Percentiles rank a stretch among this genome's conserved stretches.
Evolutionary conservation across 805 yeast genomes (phyloP).

Genomic region (Komagataella pseudopastoris): DNA sequence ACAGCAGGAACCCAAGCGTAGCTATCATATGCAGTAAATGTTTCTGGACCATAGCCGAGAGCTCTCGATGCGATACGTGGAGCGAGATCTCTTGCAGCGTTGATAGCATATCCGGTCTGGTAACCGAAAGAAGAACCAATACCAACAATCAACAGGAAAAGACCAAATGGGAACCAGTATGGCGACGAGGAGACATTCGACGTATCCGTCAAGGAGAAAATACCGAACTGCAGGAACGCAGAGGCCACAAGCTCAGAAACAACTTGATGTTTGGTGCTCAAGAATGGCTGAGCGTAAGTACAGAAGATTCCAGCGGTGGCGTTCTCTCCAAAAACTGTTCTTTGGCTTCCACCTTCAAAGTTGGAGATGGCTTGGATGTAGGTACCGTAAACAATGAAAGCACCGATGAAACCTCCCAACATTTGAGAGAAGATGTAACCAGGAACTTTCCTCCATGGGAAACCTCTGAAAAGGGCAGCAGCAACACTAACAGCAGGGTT

Average conservation of each 20-base stretch:
- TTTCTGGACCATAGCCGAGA: slow-evolving; percentile 29
- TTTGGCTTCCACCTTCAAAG: slow-evolving; percentile 19
- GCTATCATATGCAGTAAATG: slow-evolving; percentile 24
- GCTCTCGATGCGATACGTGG: slow-evolving; percentile 36
- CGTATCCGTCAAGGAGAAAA: slow-evolving; percentile 38
- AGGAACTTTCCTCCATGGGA: slow-evolving; percentile 34
- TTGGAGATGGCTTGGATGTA: slow-evolving; percentile 24
- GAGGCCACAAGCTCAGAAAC: slow-evolving; percentile 32
- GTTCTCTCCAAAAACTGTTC: slow-evolving; percentile 16
- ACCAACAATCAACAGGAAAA: slow-evolving; percentile 28
- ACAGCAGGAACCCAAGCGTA: slow-evolving; percentile 42
- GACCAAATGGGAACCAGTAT: slow-evolving; percentile 30
- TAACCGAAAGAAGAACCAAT: slow-evolving; percentile 35
- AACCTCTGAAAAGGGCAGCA: slow-evolving; percentile 33
- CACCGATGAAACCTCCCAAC: slow-evolving; percentile 35
- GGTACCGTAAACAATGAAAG: slow-evolving; percentile 28
- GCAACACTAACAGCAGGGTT: slow-evolving; percentile 39
- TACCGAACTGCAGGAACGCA: slow-evolving; percentile 28
- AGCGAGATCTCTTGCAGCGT: slow-evolving; percentile 41
- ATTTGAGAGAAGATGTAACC: slow-evolving; percentile 32
- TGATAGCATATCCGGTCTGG: slow-evolving; percentile 42
- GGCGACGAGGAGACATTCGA: slow-evolving; percentile 29
- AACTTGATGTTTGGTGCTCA: slow-evolving; percentile 29
- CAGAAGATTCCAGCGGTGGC: slow-evolving; percentile 31
- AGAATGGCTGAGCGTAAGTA: slow-evolving; percentile 22